Base-by-base conservation (phyloP, 2,329 filamentous ascomycete species). In the Aspergillus melleus region DNA sequence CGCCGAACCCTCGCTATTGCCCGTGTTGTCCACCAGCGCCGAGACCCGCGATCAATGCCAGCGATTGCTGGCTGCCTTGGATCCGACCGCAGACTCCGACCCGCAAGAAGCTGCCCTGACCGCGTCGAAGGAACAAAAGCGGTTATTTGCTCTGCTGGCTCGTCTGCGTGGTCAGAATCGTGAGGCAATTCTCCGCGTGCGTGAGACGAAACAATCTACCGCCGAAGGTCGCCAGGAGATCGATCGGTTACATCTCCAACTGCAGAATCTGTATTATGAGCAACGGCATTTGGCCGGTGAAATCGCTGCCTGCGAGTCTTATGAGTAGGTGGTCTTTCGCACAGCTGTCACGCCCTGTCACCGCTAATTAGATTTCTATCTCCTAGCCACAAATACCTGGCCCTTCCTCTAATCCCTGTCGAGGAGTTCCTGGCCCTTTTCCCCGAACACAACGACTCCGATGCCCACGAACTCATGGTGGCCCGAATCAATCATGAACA, bases 231-330 rank as follows among this genome's bases (percentile, higher is more conserved):
- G 93, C 52, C 90, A 94, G 69, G 92, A 96, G 77, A 92, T 98
- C 64, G 95, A 99, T 74, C 87, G 89, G 53, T 82, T 99, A 62
- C 93, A 98, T 73, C 83, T 99, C 42, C 91, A 96, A 72, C 83
- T 99, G 57, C 94, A 98, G 77, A 99, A 99, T 72, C 80, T 99
- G 8, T 96, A 95, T 75, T 99, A 99, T 72, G 94, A 99, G 76
- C 93, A 98, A 79, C 84, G 91, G 57, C 92, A 97, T 76, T 80
- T 99, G 57, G 87, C 90, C 64, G 91, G 91, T 52, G 95, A 99
- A 77, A 98, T 99, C 62, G 82, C 86, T 0, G 92, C 91, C 9
- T 98, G 95, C 75, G 91, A 96, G 73, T 90, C 88, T 54, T 97
- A 96, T 69, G 91, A 96, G 92, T 96, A 79, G 63, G 90, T 84